Evolutionary conservation across 2,329 filamentous ascomycete species (phyloP), one percentile per base, ranked within the genome.

Genomic region (Septoria petroselini): DNA sequence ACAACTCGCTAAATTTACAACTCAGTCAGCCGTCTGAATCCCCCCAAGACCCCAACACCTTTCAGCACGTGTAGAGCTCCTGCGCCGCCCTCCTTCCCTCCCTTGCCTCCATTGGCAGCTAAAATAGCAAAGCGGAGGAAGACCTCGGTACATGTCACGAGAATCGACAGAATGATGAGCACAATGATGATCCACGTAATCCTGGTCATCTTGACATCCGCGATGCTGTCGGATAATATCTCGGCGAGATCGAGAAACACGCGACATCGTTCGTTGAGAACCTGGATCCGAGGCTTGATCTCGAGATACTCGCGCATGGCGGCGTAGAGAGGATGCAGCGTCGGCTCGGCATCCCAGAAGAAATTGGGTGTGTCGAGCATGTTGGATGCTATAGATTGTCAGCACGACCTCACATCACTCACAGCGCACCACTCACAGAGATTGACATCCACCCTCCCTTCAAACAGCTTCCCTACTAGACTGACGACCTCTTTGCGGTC

Each of bases 171-270:
- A 39, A 94, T 71, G 65, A 98, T 98, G 38, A 98, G 80, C 38
- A 95, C 78, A 63, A 98, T 98, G 69, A 97, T 86, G 69, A 98
- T 97, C 91, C 91, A 97, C 1, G 93, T 98, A 67, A 96, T 95
- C 58, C 79, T 78, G 60, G 89, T 95, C 86, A 96, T 97, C 69
- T 95, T 96, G 59, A 88, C 85, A 67, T 97, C 90, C 17, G 88
- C 88, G 47, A 96, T 91, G 1, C 83, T 88, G 70, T 98, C 91
- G 11, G 87, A 90, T 1, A 98, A 76, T 18, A 98, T 96, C 71
- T 96, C 91, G 38, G 93, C 91, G 7, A 98, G 81, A 69, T 98
- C 93, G 14, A 98, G 80, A 72, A 98, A 98, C 42, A 98, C 93
- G 34, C 88, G 84, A 68, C 93, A 98, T 45, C 93, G 85, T 72